phyloP scores from a whole-genome alignment of 2,329 filamentous ascomycete genomes.

The Colletotrichum chrysophilum region DNA sequence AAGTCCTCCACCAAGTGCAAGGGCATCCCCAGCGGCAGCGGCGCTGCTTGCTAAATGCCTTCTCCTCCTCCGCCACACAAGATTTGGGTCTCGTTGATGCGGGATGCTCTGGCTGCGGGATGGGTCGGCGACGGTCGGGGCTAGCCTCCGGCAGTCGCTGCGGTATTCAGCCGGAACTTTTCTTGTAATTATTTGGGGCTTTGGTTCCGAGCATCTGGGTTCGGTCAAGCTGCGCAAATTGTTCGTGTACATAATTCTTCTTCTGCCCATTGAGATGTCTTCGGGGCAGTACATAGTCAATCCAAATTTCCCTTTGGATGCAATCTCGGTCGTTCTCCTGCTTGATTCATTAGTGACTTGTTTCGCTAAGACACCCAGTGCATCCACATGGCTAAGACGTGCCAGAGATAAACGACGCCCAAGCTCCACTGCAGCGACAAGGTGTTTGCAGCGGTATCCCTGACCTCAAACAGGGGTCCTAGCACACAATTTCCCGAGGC shows the following conservation, averaged over 20 bases:
- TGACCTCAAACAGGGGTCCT: neutral
- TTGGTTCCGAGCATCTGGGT: neutral
- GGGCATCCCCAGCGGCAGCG: conserved; percentile 27
- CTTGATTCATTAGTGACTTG: neutral
- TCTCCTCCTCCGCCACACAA: neutral
- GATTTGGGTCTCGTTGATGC: neutral
- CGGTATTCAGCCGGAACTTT: neutral
- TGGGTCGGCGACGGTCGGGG: neutral
- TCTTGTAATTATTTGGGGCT: neutral
- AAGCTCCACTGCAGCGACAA: neutral
- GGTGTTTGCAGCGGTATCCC: neutral
- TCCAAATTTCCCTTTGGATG: neutral
- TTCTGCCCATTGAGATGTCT: neutral
- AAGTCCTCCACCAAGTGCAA: conserved; percentile 36
- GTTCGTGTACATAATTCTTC: conserved; percentile 10
- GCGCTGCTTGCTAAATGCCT: conserved; percentile 11
- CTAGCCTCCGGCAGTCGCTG: neutral
- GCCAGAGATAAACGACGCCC: neutral
- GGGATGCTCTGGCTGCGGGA: neutral
- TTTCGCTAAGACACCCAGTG: neutral
- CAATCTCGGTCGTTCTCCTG: neutral
- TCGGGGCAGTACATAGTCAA: neutral
- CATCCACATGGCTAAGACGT: neutral
- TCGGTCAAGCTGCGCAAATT: neutral
- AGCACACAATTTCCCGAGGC: neutral